Evolutionary conservation across 306 rosid genomes (phyloP), one percentile per base, ranked within the genome.

Genomic region (Prunus fruticosa): DNA sequence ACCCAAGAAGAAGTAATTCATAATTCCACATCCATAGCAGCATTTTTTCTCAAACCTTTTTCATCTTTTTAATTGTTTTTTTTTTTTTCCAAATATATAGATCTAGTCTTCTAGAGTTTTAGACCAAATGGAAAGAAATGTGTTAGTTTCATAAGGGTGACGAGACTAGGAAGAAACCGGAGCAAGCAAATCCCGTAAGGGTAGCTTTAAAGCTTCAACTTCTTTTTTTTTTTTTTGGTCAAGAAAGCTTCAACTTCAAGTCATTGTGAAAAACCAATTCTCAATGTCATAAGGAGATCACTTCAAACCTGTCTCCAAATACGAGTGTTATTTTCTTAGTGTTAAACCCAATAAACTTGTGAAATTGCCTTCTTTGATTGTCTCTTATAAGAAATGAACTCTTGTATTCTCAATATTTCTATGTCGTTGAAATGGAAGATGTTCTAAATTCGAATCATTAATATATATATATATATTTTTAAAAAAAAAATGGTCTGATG

Each of bases 211-310:
- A 12, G 13, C 18, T 16, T 47, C 23, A 56, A n/a, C 64, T 23
- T 23, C 3, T 13, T 60, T 60, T 8, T 16, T 27, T 13, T 30
- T 12, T 11, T 4, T 4, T 8, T 8, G 23, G 38, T 32, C 38
- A 32, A 32, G 38, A 12, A 15, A 12, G 13, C 18, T 16, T 47
- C 23, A 56, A n/a, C 64, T 58, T 58, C 7, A 58, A 58, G 18
- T 58, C 32, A 53, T 54, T 71, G 75, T 70, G 74, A 52, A 52
- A 52, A 52, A 11, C 25, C 74, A 30, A 25, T 70, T 70, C 28
- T 32, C 34, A 71, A 71, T 71, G 12, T 69, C 60, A 28, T 10
- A 30, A 10, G 56, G 61, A 22, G 38, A 6, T 46, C 18, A 52
- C 2, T 0, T 52, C 57, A 4, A 52, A 52, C 8, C 57, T 18